These are phyloP conservation scores for Acanthamoeba sp. DNA, from an alignment of 208 protist species.

Conservation along the genomic window DNA sequence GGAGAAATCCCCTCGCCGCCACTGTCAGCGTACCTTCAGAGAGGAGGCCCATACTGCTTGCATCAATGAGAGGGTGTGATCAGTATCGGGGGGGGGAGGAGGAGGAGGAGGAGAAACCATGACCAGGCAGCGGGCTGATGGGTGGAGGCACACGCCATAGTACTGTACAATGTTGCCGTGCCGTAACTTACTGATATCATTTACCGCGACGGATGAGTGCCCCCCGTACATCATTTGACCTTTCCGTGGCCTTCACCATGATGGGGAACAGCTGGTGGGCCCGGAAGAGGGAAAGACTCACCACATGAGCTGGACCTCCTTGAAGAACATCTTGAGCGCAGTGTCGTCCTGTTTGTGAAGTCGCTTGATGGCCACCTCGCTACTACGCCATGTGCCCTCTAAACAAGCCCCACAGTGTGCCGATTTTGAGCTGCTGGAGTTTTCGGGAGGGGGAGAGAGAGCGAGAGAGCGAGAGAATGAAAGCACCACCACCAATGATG, in stretches of 20 bases:
- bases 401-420: not conserved
- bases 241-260: too few species aligned
- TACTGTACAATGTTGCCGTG: conserved; percentile 52
- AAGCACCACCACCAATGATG: not conserved
- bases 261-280: too few species aligned
- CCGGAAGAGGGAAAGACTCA: not conserved
- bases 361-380: conserved; percentile 32
- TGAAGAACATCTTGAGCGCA: conserved; percentile 56
- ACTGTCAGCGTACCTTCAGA: too few species aligned
- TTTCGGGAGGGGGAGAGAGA: not conserved
- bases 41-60: too few species aligned
- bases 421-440: not conserved
- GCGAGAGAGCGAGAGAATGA: not conserved
- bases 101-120: not conserved
- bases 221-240: too few species aligned
- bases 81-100: not conserved
- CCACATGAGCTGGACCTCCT: conserved; percentile 64
- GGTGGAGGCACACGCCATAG: conserved; percentile 44
- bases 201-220: too few species aligned
- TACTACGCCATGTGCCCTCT: conserved; percentile 53
- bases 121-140: not conserved
- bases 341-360: conserved; percentile 22
- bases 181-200: not conserved
- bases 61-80: too few species aligned
- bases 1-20: too few species aligned